A percentile compares a stretch with the other conserved stretches of the same genome.
Evolutionary conservation across 306 rosid species (phyloP).

Genomic region (Sindora glabra): DNA sequence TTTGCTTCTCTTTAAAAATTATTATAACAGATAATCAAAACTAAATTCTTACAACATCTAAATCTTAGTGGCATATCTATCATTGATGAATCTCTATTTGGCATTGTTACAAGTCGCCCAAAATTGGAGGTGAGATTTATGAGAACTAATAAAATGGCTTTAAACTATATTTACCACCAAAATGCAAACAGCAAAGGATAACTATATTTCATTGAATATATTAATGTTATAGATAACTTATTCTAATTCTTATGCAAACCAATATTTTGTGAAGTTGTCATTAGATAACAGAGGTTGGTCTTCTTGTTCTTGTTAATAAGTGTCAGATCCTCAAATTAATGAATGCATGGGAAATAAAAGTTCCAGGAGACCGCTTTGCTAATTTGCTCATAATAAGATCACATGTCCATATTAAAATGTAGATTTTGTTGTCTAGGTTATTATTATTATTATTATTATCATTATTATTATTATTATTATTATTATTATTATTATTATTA

Average conservation of each 20-base stretch:
- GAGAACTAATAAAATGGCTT: no score
- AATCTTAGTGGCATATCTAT: conserved; percentile 91
- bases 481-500: no score
- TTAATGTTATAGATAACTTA: neutral
- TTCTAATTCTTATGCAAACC: conserved; percentile 38
- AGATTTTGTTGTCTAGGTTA: no score
- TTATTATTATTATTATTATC: no score
- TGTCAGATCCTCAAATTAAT: conserved; percentile 69
- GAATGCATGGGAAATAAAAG: conserved; percentile 84
- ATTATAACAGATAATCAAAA: conserved; percentile 55
- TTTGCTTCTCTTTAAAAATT: neutral
- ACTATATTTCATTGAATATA: neutral
- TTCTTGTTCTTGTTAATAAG: conserved; percentile 51
- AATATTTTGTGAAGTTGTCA: conserved; percentile 90
- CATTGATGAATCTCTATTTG: conserved; percentile 75
- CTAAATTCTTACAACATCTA: conserved; percentile 63
- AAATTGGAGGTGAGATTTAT: conserved; percentile 68
- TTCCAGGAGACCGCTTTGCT: conserved; percentile 56
- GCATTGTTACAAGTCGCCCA: conserved; percentile 62
- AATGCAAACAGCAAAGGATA: no score
- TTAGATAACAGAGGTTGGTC: conserved; percentile 75
- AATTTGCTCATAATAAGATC: conserved; percentile 52
- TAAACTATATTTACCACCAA: no score
- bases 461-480: no score
- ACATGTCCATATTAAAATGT: conserved; percentile 52